phyloP scores from a whole-genome alignment of 345 rosid species.

The Citrus sp. region DNA sequence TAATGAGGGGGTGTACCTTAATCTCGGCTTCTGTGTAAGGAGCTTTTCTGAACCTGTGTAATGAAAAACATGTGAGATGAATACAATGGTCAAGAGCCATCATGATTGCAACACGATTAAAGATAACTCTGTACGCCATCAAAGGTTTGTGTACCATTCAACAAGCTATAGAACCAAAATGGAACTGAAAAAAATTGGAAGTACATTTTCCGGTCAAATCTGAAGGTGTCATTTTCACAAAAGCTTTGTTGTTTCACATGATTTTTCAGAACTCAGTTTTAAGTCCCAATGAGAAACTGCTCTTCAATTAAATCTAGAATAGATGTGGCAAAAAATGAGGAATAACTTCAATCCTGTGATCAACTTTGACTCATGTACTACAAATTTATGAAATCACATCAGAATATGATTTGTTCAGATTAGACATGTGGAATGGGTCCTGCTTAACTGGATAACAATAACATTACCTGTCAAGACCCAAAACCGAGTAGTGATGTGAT shows the following conservation, averaged over 20 bases:
- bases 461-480: slow-evolving; percentile 89
- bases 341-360: neutral
- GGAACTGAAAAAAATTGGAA: neutral
- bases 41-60: slow-evolving; percentile 52
- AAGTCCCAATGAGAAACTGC: neutral
- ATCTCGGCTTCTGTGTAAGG: slow-evolving; percentile 93
- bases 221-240: neutral
- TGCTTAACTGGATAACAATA: neutral
- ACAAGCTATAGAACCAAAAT: neutral
- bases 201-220: neutral
- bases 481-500: slow-evolving; percentile 83
- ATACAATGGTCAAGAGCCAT: neutral
- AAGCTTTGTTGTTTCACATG: neutral
- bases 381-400: neutral
- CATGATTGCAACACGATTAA: neutral
- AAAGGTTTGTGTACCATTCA: neutral
- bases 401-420: neutral
- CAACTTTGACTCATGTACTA: neutral
- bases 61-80: slow-evolving; percentile 2
- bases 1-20: slow-evolving; percentile 49
- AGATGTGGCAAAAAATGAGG: neutral
- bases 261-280: neutral
- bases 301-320: neutral
- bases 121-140: neutral
- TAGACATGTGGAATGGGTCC: neutral